phyloP scores from a whole-genome alignment of 345 rosid genomes.

The Microcos paniculata region DNA sequence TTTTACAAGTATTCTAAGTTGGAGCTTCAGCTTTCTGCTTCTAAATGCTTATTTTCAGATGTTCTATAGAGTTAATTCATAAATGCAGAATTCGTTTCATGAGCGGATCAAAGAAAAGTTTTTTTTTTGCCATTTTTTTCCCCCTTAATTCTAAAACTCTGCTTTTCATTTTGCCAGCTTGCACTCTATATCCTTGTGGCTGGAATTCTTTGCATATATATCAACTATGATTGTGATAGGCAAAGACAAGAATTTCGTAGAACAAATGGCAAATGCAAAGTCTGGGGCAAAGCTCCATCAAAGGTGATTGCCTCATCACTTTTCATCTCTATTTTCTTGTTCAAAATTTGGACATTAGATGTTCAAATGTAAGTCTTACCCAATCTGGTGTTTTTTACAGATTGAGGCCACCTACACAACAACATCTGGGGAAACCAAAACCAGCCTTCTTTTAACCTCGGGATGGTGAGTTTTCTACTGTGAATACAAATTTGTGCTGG shows the following conservation, averaged over 20 bases:
- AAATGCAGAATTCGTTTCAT: not conserved
- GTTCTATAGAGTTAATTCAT: not conserved
- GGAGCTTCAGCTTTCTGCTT: not conserved
- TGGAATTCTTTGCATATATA: slow-evolving; percentile 85
- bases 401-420: slow-evolving; percentile 48
- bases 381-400: not conserved
- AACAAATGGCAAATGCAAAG: slow-evolving; percentile 80
- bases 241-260: slow-evolving; percentile 98
- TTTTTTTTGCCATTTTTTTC: not conserved
- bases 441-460: slow-evolving; percentile 89
- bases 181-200: slow-evolving; percentile 75
- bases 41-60: not conserved
- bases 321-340: slow-evolving; percentile 8
- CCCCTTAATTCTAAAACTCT: slow-evolving; percentile 19
- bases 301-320: slow-evolving; percentile 46
- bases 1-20: not conserved
- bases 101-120: not conserved
- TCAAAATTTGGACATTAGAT: not conserved
- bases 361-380: not conserved
- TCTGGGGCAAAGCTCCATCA: slow-evolving; percentile 96
- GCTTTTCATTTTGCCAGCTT: slow-evolving; percentile 48
- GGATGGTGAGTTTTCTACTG: slow-evolving; percentile 68
- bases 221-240: slow-evolving; percentile 97
- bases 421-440: slow-evolving; percentile 81
- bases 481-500: not conserved